Percentiles rank a stretch among this genome's conserved stretches.
These are phyloP conservation scores for Phytophthora hybrid DNA, from an alignment of 352 stramenopile genomes.

Conservation along the genomic window DNA sequence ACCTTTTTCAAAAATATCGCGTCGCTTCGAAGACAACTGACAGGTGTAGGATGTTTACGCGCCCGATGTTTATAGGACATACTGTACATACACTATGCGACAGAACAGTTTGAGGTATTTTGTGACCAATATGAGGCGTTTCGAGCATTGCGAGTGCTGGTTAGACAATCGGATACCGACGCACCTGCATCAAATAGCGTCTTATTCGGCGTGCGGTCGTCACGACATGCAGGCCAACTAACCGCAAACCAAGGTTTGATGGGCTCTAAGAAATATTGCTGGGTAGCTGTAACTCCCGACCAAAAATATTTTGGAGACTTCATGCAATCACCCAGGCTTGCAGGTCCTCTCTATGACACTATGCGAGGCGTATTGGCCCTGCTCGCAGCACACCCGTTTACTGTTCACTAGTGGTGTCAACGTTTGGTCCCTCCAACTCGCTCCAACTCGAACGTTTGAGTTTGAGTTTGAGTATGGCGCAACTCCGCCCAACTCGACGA, in stretches of 20 bases:
- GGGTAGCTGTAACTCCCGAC: background rate
- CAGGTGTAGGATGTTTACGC: slow-evolving; percentile 27
- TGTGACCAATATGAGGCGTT: no score
- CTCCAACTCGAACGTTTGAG: no score
- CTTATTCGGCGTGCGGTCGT: background rate
- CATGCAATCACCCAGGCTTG: no score
- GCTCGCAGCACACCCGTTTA: background rate
- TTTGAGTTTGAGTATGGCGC: no score
- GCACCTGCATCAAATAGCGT: background rate
- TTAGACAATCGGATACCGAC: background rate
- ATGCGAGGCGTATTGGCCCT: background rate
- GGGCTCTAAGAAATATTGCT: background rate
- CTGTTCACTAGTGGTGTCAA: no score
- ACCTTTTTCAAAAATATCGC: slow-evolving; percentile 11
- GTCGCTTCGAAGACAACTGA: slow-evolving; percentile 26
- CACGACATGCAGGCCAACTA: background rate
- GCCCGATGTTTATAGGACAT: background rate
- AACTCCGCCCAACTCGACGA: no score
- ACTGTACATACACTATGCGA: no score
- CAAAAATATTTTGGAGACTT: no score
- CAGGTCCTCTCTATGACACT: background rate
- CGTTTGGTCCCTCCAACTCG: no score
- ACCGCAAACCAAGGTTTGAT: background rate
- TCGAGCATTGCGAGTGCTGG: no score
- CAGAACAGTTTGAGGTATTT: background rate